Evolutionary conservation across 2,329 filamentous ascomycete genomes (phyloP), one percentile per base, ranked within the genome.

Genomic region (Aureobasidium lini): DNA sequence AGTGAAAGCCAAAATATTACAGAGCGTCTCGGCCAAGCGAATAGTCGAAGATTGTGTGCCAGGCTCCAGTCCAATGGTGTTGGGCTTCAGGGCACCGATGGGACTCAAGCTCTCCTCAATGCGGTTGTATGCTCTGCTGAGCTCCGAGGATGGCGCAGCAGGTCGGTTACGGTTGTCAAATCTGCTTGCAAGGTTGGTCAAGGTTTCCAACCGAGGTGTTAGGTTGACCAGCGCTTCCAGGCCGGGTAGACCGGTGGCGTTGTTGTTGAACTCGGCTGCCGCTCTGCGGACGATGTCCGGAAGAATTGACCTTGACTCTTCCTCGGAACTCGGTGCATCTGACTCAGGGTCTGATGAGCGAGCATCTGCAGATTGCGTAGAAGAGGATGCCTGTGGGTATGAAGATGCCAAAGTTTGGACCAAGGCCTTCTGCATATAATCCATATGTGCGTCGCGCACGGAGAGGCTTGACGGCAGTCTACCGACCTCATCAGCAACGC

Each of bases 71-170:
- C 23, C 16, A 13, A 52, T 23, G 42, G 47, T 44, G 31, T 54
- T 43, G 10, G 32, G 40, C 23, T 34, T 40, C 36, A 58, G 31
- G 39, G 53, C 47, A 16, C 60, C 46, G 16, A 57, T 58, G 11
- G 52, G 16, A 11, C 15, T 34, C 31, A 61, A 15, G 23, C 60
- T 83, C 62, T 82, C 79, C 64, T 79, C 76, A 13, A 85, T 70
- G 40, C 83, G 76, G 60, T 76, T 75, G 65, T 85, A 85, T 28
- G 84, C 79, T 57, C 75, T 76, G 23, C 80, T 69, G 11, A 85
- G 75, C 62, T 72, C 70, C 8, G 43, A 18, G 28, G 44, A 42
- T 46, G 60, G 53, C 18, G 53, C 36, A 28, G 36, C 36, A 34
- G 53, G 37, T 34, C 44, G 44, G 13, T 28, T 31, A 5, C 52